Base-by-base conservation (phyloP, 108 stramenopile species). In the Nannochloropsis gaditana region DNA sequence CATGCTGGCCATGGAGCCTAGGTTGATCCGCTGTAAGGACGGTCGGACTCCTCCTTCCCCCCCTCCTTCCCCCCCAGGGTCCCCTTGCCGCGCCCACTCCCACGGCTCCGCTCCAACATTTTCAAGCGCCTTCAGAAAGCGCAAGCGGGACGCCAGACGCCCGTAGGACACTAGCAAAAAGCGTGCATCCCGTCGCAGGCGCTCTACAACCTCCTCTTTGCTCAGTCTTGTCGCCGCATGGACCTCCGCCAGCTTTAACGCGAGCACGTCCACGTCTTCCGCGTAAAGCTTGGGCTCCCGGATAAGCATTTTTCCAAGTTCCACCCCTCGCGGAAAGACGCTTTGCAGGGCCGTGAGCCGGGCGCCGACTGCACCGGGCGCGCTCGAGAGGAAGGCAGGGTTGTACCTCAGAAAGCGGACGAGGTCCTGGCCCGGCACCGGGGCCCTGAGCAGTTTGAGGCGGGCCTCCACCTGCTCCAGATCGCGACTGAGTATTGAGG, bases 321-420 rank as follows among this genome's bases (percentile, higher is more conserved):
- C 59, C n/a, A 73, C 59, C 59, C 59, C 59, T 73, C 19, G 59
- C 15, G 59, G 59, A n/a, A 73, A n/a, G 59, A n/a, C 59, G 59
- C 19, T 6, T 15, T 73, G 59, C 59, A 73, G n/a, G 1, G 59
- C 59, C 15, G 59, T n/a, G 19, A 73, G 2, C 3, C n/a, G 59
- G 3, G 19, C 59, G n/a, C 59, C n/a, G 59, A 73, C 59, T 4
- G 15, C 59, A n/a, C 59, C 59, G 4, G 4, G 19, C 0, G 59
- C 19, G 19, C n/a, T n/a, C 15, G 59, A n/a, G 19, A 73, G 8
- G n/a, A 73, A 73, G 3, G 59, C 59, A n/a, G 59, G 59, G 59
- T 73, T 73, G 15, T n/a, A 73, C 6, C n/a, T 73, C 59, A 73
- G n/a, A 73, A 73, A 73, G 15, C 59, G 15, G 59, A 73, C 59